Evolutionary conservation across 2,329 filamentous ascomycete genomes (phyloP), one percentile per base, ranked within the genome.

Genomic region (Tolypocladium album): DNA sequence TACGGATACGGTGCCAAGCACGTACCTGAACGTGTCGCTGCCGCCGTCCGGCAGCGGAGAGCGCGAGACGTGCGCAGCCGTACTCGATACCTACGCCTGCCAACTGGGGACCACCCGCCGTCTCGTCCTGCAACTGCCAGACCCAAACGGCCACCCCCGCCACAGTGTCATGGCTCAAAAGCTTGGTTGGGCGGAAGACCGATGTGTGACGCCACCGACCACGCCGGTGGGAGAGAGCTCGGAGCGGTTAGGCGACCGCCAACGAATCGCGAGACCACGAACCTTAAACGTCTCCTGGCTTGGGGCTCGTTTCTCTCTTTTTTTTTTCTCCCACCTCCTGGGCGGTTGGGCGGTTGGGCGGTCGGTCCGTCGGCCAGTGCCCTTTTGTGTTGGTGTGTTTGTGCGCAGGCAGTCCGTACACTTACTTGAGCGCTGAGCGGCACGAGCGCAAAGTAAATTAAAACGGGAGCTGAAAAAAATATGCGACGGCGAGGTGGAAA

Each of bases 151-250:
- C 13, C n/a, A 11, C 7, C 27, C 27, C 50, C 31, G 50, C 58
- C 58, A 59, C 58, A 45, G 38, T 56, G 58, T 59, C 58, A 59
- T 59, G 58, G 39, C 58, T 24, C 43, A 50, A 57, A 42, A 43
- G 24, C n/a, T 27, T 40, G 22, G 36, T 56, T 42, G n/a, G 56
- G 56, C 58, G 50, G 47, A 55, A 53, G 52, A 11, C 39, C 58
- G 47, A 39, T 24, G 58, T 20, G 22, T 55, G 58, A 59, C 58
- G 58, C 50, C 57, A 58, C 57, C 38, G 22, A 40, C 55, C 45
- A 53, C 20, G 36, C 17, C 50, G 38, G 38, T 58, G 57, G 55
- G 55, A 24, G 24, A 12, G 17, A 31, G 55, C 55, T 22, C 22
- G 20, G 27, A 20, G 27, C 17, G 47, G 47, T 15, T 34, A 52